Percentiles rank a stretch among this genome's conserved stretches.
phyloP scores from a whole-genome alignment of 106 monocot species.

The Xerophyta viscosa region DNA sequence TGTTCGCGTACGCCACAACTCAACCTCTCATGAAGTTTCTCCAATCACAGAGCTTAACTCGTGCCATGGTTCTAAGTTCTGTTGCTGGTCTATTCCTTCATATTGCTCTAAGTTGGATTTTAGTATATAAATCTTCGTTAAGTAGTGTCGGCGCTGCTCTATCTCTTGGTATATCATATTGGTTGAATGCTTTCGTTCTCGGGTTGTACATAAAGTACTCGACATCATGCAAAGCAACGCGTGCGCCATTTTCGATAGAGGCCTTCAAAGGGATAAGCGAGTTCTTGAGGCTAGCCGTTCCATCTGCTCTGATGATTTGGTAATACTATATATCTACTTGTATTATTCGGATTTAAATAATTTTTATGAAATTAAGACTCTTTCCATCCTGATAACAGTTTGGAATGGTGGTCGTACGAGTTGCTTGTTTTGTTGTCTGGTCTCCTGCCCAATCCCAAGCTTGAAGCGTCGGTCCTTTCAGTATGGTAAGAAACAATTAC shows the following conservation, averaged over 20 bases:
- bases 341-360: background rate
- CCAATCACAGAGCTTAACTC: slow-evolving; percentile 52
- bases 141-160: slow-evolving; percentile 65
- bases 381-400: slow-evolving; percentile 15
- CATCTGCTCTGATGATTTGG: slow-evolving; percentile 71
- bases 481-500: slow-evolving; percentile 39
- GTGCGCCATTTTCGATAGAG: slow-evolving; percentile 41
- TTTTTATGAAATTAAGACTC: background rate
- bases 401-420: slow-evolving; percentile 89
- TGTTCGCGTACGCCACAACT: slow-evolving; percentile 35
- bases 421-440: slow-evolving; percentile 61
- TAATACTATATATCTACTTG: slow-evolving; percentile 18
- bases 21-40: slow-evolving; percentile 60
- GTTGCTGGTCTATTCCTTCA: slow-evolving; percentile 33
- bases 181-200: slow-evolving; percentile 55
- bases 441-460: slow-evolving; percentile 51
- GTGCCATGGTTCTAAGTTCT: slow-evolving; percentile 45
- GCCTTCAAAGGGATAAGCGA: slow-evolving; percentile 35
- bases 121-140: slow-evolving; percentile 57
- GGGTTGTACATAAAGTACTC: slow-evolving; percentile 60
- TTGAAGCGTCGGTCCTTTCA: slow-evolving; percentile 72
- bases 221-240: slow-evolving; percentile 38
- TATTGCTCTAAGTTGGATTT: slow-evolving; percentile 57
- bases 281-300: slow-evolving; percentile 49
- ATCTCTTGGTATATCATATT: slow-evolving; percentile 58